Base-by-base conservation (phyloP, 768 basidiomycete genomes). In the Russula abietina region DNA sequence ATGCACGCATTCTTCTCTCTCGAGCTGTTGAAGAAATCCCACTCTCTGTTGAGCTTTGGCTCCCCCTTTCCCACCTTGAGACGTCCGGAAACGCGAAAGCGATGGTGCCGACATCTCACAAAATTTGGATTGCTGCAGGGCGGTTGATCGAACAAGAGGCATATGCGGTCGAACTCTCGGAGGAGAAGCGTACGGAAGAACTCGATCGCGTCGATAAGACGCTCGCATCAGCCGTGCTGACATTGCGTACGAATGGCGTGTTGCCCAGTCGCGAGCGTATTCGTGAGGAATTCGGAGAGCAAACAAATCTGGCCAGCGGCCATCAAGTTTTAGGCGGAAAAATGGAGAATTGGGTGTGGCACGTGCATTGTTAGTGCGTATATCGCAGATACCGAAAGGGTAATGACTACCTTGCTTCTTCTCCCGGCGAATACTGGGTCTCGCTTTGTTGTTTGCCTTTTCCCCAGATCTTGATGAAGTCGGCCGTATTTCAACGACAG, bases 91-190 rank as follows among this genome's bases (percentile, higher is more conserved):
- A 85, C 39, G 97, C 96, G 0, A 91, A 92, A 70, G 85, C 88
- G 1, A 96, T 98, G 10, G 86, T 98, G 39, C 96, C 95, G 1
- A 99, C 97, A 0, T 90, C 88, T 14, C 95, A 98, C 74, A 96
- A 98, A 70, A 98, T 99, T 64, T 99, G 96, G 95, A 97, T 99
- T 64, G 97, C 97, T 2, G 96, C 96, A 3, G 94, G 89, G 14
- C 83, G 94, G 39, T 75, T 98, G 14, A 80, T 96, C 33, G 97
- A 99, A 74, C 96, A 98, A 71, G 87, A 90, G 66, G 85, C 83
- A 2, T 73, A 74, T 28, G 72, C 73, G 2, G 71, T 75, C 16
- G 78, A 78, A 1, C 84, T 85, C 69, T 67, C 80, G 0, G 73
- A 75, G 0, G 82, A 81, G 41, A 76, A 83, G 60, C 79, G 80